Evolutionary conservation across 2,329 filamentous ascomycete species (phyloP).

Genomic region (Botrytis tulipae): DNA sequence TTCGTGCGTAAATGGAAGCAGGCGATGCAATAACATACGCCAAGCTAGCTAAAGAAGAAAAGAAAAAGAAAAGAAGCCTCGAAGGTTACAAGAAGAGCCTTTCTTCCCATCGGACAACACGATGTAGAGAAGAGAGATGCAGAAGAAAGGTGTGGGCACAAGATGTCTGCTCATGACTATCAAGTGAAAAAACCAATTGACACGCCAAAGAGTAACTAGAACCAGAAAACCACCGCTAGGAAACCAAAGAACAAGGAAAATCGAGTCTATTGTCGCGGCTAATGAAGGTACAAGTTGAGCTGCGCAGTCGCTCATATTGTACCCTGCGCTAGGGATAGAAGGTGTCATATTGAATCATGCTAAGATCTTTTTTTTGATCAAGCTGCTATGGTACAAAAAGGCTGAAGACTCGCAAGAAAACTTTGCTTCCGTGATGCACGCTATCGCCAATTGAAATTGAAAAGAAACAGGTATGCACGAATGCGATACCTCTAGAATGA

Average conservation of each 20-base stretch:
- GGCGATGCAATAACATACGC: slow-evolving; percentile 13
- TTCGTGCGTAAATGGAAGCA: slow-evolving; percentile 9
- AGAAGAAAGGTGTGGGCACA: slow-evolving; percentile 34
- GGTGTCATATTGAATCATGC: slow-evolving; percentile 35
- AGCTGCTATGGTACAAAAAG: slow-evolving; percentile 39
- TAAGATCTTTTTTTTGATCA: slow-evolving; percentile 35
- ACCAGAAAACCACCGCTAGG: slow-evolving; percentile 29
- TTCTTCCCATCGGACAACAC: slow-evolving; percentile 10
- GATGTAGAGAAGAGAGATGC: slow-evolving; percentile 24
- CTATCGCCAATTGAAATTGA: slow-evolving; percentile 32
- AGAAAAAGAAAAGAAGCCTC: slow-evolving; percentile 7
- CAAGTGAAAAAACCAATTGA: slow-evolving; percentile 32
- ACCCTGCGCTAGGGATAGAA: slow-evolving; percentile 36
- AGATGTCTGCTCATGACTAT: slow-evolving; percentile 33
- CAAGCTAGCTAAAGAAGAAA: slow-evolving; percentile 15
- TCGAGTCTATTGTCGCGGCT: slow-evolving; percentile 33
- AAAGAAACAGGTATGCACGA: slow-evolving; percentile 28
- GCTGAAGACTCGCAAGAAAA: slow-evolving; percentile 30
- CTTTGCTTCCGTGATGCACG: slow-evolving; percentile 35
- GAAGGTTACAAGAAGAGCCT: slow-evolving; percentile 17
- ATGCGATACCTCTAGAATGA: slow-evolving; percentile 28
- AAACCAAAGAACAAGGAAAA: slow-evolving; percentile 27
- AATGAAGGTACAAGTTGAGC: slow-evolving; percentile 38
- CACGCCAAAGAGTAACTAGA: slow-evolving; percentile 26
- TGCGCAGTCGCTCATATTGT: slow-evolving; percentile 38